A percentile compares a stretch with the other conserved stretches of the same genome.
Conservation (phyloP, 1,284 basidiomycete genomes). For the Irpex sp. region DNA sequence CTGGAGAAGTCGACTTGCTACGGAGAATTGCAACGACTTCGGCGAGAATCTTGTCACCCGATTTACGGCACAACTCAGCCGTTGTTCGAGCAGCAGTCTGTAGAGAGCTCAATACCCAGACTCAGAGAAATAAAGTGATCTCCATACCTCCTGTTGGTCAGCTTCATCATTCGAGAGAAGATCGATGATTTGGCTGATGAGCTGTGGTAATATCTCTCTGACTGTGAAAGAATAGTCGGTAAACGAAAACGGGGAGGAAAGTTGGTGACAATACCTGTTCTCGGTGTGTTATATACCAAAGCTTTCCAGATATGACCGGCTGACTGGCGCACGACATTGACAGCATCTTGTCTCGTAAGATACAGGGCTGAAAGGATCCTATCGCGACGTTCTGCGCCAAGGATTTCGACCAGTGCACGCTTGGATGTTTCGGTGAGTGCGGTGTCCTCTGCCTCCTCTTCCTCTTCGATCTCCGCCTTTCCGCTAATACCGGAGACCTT, state of each 20-base stretch:
- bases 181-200: slow-evolving; percentile 73
- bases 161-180: slow-evolving; percentile 77
- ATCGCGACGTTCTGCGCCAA: slow-evolving; percentile 88
- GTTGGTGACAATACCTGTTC: slow-evolving; percentile 53
- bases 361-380: slow-evolving; percentile 90
- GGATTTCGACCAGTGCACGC: slow-evolving; percentile 81
- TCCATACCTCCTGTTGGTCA: slow-evolving; percentile 87
- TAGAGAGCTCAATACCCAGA: slow-evolving; percentile 2
- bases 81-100: slow-evolving; percentile 86
- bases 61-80: slow-evolving; percentile 91
- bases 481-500: slow-evolving; percentile 97
- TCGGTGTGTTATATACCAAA: slow-evolving; percentile 87
- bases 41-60: slow-evolving; percentile 88
- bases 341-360: slow-evolving; percentile 91
- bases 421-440: slow-evolving; percentile 75
- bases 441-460: slow-evolving; percentile 59
- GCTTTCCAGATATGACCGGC: slow-evolving; percentile 99
- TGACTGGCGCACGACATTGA: slow-evolving; percentile 86
- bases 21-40: slow-evolving; percentile 83
- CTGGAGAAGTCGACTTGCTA: slow-evolving; percentile 64
- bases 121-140: not conserved
- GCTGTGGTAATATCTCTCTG: slow-evolving; percentile 89
- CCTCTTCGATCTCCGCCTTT: slow-evolving; percentile 85
- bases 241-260: not conserved
- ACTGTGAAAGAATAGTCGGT: slow-evolving; percentile 40